Base-by-base conservation (phyloP, 2,329 filamentous ascomycete species). In the Annulohypoxylon truncatum region DNA sequence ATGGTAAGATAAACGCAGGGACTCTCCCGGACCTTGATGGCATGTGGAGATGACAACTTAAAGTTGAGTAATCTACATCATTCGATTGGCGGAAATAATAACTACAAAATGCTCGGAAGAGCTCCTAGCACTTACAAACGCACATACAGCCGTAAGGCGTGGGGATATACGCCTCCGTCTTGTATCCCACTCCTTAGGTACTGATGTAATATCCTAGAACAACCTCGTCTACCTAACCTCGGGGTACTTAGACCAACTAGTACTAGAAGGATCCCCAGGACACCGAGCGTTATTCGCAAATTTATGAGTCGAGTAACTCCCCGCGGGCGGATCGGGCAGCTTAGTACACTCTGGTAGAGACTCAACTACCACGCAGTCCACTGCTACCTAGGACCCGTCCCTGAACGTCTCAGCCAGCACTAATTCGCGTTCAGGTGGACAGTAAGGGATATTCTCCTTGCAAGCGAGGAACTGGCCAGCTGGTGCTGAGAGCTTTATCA, bases 331-430 rank as follows among this genome's bases (percentile, higher is more conserved):
- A 12, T 74, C 73, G 10, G 78, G 71, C 38, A 84, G 70, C 58
- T 68, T 48, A 0, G 78, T 77, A 52, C 83, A 85, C 72, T 83
- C 75, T 7, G 83, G 80, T 13, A 85, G 67, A 50, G 86, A 72
- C 7, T 72, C 75, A 38, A 86, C 74, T 6, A 79, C 74, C 1
- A 77, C 80, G 64, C 84, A 86, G 2, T 74, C 77, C 42, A 77
- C 72, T 2, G 82, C 81, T 1, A 81, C 69, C 3, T 70, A 61
- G 61, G 72, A 28, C 38, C 22, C 59, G 47, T 66, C 68, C 64
- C 77, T 77, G 22, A 77, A 74, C 44, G 79, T 80, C 67, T 80
- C 79, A 58, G 84, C 74, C 24, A 79, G 73, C 56, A 79, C 74
- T 40, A 80, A 79, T 44, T 79, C 71, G 47, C 70, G 70, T 22